Base-by-base conservation (phyloP, 176 grass and related monocot species). In the Typha latifolia region DNA sequence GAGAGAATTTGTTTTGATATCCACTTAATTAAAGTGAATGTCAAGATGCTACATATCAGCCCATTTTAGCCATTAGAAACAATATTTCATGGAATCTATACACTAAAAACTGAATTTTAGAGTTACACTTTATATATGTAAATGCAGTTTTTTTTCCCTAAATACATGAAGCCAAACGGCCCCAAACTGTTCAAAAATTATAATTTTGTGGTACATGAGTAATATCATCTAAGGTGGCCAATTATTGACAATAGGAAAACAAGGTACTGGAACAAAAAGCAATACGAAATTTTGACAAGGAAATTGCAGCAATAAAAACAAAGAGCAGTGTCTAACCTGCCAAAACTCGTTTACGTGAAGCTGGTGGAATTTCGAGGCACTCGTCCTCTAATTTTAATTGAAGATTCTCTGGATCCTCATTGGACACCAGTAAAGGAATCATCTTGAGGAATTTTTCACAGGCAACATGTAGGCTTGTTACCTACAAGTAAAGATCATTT, bases 321-420 rank as follows among this genome's bases (percentile, higher is more conserved):
- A 57, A 23, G 14, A 62, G 8, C 53, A 34, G 49, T 14, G 50
- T 23, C 76, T 74, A 64, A 97, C 94, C 94, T 78, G 88, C 85
- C 70, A 81, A 87, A 76, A 97, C 85, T 79, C 85, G 83, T 72
- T 82, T 82, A 50, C 76, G 80, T 22, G 68, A 73, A 63, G 79
- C 66, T 57, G 24, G 62, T 66, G 88, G 88, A 70, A 97, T 87
- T 43, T 92, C 82, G 55, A 97, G 85, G 64, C 78, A 90, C 70
- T 97, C 81, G 78, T 90, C 93, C 29, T 84, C 85, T 77, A 97
- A 34, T 32, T 89, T 85, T 71, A 48, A 72, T 84, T 70, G 79
- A 16, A 90, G n/a, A 73, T 75, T 59, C 74, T 74, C 71, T 63
- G 72, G 61, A 71, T 82, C 70, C 43, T 77, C 47, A 82, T 82